Evolutionary conservation across 768 basidiomycete genomes (phyloP).

Genomic region (Postia placenta): DNA sequence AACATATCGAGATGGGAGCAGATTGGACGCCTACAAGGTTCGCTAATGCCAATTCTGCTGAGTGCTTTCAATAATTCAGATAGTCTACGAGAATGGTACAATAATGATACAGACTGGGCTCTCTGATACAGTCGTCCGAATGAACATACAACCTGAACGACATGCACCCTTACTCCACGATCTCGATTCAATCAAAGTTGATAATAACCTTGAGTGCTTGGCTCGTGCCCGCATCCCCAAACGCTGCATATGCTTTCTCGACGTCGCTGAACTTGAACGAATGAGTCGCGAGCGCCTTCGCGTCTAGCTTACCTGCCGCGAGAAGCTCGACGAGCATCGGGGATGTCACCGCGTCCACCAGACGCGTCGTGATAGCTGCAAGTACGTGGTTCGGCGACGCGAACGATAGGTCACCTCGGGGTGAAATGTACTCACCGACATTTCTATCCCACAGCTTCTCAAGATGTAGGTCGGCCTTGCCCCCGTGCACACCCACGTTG

Average conservation of each 20-base stretch:
- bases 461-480: constrained; percentile 17
- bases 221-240: constrained; percentile 14
- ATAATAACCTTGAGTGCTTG: constrained; percentile 21
- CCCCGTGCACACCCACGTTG: constrained; percentile 23
- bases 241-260: constrained; percentile 18
- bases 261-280: constrained; percentile 16
- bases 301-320: constrained; percentile 15
- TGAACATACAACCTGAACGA: no score
- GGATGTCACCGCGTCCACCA: constrained; percentile 16
- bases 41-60: no score
- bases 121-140: no score
- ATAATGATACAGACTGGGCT: no score
- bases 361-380: constrained; percentile 21
- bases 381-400: no score
- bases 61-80: no score
- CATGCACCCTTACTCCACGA: no score
- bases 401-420: no score
- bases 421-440: constrained; percentile 13
- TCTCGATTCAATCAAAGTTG: constrained; percentile 13
- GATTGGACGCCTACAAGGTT: no score
- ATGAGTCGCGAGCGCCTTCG: constrained; percentile 16
- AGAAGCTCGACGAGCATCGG: constrained; percentile 19
- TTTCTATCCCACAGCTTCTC: constrained; percentile 22
- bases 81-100: no score
- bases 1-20: no score